Evolutionary conservation across 2,329 filamentous ascomycete species (phyloP).

Genomic region (Epicoccum sorghinum): DNA sequence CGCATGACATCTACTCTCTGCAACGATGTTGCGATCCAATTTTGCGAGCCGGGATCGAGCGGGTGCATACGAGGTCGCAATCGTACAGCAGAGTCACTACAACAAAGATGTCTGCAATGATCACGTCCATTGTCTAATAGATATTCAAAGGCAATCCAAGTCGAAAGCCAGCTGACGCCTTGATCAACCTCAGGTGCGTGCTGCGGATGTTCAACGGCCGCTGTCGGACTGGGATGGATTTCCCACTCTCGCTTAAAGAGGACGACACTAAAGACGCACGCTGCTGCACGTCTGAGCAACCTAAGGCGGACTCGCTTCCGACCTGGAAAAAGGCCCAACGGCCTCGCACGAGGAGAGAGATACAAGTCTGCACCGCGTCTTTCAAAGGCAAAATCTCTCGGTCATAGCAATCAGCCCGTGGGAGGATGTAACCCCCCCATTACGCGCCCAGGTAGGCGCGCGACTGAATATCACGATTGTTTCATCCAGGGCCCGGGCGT

Average conservation of each 20-base stretch:
- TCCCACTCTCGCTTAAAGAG: slow-evolving; percentile 32
- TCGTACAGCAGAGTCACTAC: no score
- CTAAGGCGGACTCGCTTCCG: slow-evolving; percentile 32
- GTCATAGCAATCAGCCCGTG: background rate
- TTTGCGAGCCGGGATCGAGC: no score
- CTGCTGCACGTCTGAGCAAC: slow-evolving; percentile 31
- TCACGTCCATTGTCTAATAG: no score
- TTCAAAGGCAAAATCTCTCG: no score
- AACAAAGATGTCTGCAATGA: no score
- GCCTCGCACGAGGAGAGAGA: slow-evolving; percentile 1
- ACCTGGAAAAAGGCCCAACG: slow-evolving; percentile 22
- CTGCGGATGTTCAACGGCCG: slow-evolving; percentile 18
- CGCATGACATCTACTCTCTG: no score
- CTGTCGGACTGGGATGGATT: slow-evolving; percentile 25
- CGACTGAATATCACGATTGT: slow-evolving; percentile 3
- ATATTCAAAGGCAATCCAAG: no score
- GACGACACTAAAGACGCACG: slow-evolving; percentile 36
- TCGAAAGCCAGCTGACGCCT: background rate
- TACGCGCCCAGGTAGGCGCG: slow-evolving; percentile 15
- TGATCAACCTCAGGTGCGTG: slow-evolving; percentile 3
- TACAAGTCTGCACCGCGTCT: no score
- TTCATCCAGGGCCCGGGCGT: slow-evolving; percentile 10
- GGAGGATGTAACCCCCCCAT: no score
- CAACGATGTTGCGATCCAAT: no score
- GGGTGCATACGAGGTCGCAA: no score